Evolutionary conservation across 2,329 filamentous ascomycete genomes (phyloP).

Genomic region (Pseudogymnoascus sp.): DNA sequence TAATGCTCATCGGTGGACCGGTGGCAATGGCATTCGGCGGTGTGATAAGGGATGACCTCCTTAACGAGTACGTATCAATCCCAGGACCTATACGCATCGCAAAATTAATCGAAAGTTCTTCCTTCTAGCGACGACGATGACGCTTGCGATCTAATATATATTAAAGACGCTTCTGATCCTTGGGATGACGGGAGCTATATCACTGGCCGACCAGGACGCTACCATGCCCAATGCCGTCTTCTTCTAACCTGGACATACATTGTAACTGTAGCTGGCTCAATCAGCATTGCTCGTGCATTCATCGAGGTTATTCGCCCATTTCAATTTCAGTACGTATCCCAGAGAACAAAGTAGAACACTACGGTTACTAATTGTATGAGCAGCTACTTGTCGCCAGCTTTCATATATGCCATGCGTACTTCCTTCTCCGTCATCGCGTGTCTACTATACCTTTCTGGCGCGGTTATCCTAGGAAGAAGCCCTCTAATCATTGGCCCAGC

Average conservation of each 20-base stretch:
- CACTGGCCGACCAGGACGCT: background rate
- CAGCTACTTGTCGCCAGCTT: background rate
- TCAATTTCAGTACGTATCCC: background rate
- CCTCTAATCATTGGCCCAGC: background rate
- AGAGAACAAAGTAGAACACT: background rate
- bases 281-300: background rate
- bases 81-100: background rate
- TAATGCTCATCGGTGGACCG: background rate
- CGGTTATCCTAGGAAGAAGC: background rate
- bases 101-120: background rate
- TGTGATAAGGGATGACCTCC: background rate
- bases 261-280: background rate
- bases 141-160: background rate
- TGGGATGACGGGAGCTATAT: background rate
- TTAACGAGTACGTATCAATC: background rate
- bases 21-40: background rate
- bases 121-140: background rate
- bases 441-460: background rate
- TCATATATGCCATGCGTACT: background rate
- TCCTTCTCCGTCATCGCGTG: background rate
- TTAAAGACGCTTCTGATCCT: background rate
- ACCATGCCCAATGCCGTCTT: background rate
- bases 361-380: background rate
- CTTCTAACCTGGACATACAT: background rate
- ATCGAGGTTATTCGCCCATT: background rate